Percentiles rank a stretch among this genome's conserved stretches.
Evolutionary conservation across 768 basidiomycete species (phyloP).

Genomic region (Mycena rebaudengoi): DNA sequence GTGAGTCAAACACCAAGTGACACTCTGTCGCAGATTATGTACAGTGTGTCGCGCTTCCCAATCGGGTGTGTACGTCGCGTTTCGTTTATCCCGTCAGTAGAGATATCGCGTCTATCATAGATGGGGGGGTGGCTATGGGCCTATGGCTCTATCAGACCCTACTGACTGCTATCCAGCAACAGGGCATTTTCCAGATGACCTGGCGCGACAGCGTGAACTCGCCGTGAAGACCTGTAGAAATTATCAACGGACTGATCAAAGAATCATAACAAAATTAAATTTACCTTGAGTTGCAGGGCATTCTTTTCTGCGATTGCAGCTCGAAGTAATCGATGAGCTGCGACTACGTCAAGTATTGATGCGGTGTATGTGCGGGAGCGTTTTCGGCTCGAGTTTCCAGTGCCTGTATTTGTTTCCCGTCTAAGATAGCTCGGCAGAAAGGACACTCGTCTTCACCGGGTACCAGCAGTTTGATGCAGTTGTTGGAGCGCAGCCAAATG

Average conservation of each 20-base stretch:
- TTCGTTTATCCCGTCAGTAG: too few relatives aligned
- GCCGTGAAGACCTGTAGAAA: not conserved
- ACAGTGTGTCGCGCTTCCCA: too few relatives aligned
- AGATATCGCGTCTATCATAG: too few relatives aligned
- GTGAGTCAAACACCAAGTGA: too few relatives aligned
- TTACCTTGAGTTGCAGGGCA: not conserved
- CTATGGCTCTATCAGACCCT: too few relatives aligned
- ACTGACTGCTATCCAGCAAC: too few relatives aligned
- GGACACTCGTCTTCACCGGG: not conserved
- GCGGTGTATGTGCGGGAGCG: not conserved
- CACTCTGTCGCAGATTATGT: too few relatives aligned
- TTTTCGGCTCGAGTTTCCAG: not conserved
- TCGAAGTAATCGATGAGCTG: not conserved
- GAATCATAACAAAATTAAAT: not conserved
- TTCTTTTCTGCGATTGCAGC: not conserved
- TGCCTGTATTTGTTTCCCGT: not conserved
- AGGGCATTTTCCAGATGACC: too few relatives aligned
- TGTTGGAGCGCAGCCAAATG: not conserved
- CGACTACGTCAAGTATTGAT: not conserved
- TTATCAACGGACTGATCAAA: too few relatives aligned
- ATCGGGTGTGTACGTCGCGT: too few relatives aligned
- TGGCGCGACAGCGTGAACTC: too few relatives aligned
- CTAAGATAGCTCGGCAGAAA: not conserved
- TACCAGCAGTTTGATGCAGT: not conserved
- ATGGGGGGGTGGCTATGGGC: too few relatives aligned